phyloP scores from a whole-genome alignment of 1,284 basidiomycete species.

The Meripilus lineatus region DNA sequence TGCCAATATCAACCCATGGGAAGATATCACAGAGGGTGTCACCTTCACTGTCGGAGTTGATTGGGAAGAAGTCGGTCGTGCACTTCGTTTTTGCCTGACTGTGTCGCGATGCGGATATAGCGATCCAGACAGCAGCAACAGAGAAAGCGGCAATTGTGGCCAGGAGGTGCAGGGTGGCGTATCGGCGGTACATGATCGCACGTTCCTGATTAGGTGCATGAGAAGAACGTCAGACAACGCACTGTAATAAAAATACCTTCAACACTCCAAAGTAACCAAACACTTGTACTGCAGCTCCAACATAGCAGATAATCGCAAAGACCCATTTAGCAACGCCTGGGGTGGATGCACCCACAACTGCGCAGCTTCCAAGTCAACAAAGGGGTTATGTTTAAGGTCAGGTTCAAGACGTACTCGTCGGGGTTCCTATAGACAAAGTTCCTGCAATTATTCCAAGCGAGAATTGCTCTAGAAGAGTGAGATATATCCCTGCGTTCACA shows the following conservation, averaged over 20 bases:
- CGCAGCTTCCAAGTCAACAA: conserved; percentile 10
- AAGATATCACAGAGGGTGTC: conserved; percentile 80
- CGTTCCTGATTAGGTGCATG: conserved; percentile 61
- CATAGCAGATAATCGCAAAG: conserved; percentile 71
- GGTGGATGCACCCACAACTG: conserved; percentile 82
- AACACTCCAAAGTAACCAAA: conserved; percentile 82
- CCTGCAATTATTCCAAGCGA: conserved; percentile 67
- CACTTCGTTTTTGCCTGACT: conserved; percentile 65
- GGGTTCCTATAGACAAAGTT: conserved; percentile 74
- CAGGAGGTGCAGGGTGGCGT: conserved; percentile 65
- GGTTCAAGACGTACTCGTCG: conserved; percentile 54
- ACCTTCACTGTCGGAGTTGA: conserved; percentile 45
- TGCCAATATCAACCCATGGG: conserved; percentile 86
- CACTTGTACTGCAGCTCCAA: conserved; percentile 67
- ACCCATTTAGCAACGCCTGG: conserved; percentile 73
- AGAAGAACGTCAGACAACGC: too few species aligned
- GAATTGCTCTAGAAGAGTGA: conserved; percentile 74
- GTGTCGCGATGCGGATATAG: conserved; percentile 74
- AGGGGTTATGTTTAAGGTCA: neutral
- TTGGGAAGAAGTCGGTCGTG: conserved; percentile 52
- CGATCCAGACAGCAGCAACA: conserved; percentile 76
- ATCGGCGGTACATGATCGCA: conserved; percentile 68
- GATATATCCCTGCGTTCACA: conserved; percentile 83
- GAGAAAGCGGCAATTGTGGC: conserved; percentile 60
- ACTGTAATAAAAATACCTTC: conserved; percentile 36